Base-by-base conservation (phyloP, 257 asterid genomes). In the Gentiana dahurica region DNA sequence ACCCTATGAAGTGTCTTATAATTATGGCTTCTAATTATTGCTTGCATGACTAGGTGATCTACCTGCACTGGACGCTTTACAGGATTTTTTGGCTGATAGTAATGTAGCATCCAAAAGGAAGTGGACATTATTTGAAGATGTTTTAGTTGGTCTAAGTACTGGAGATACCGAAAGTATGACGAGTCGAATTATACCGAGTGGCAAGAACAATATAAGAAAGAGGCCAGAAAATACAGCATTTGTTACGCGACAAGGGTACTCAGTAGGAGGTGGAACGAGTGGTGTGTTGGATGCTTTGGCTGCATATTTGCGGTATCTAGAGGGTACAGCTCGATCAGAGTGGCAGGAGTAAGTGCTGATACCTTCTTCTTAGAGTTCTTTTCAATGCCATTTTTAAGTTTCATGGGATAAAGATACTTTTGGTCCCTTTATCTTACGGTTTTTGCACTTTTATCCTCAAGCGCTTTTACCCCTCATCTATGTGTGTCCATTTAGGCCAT, bases 281-380 rank as follows among this genome's bases (percentile, higher is more conserved):
- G 71, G 59, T 53, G 93, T 81, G 65, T 78, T 86, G 72, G 80
- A 83, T 83, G 94, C 94, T 70, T 64, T 86, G 74, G 89, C 93
- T 63, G 95, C 83, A 66, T 89, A 81, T 75, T 74, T 86, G 78
- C 84, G 97, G 48, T 89, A 86, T 72, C 73, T 78, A 69, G 97
- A 86, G 79, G 94, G 95, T 64, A 89, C 95, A 62, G 79, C 94
- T 54, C 74, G 85, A 54, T 84, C 71, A 73, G 97, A 89, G 57
- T 89, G 65, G 68, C 93, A 86, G 81, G 95, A 86, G 97, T 89
- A 86, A 32, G 95, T 77, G 47, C 62, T 64, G 12, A 50, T 56
- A 51, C 49, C 70, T 8, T 8, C 9, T 5, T 41, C 46, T 41
- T 5, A 32, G 46, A 9, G 6, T 33, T 33, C 12, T 11, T 54